Evolutionary conservation across 2,329 filamentous ascomycete genomes (phyloP), one percentile per base, ranked within the genome.

Genomic region (Pleomassaria siparia): DNA sequence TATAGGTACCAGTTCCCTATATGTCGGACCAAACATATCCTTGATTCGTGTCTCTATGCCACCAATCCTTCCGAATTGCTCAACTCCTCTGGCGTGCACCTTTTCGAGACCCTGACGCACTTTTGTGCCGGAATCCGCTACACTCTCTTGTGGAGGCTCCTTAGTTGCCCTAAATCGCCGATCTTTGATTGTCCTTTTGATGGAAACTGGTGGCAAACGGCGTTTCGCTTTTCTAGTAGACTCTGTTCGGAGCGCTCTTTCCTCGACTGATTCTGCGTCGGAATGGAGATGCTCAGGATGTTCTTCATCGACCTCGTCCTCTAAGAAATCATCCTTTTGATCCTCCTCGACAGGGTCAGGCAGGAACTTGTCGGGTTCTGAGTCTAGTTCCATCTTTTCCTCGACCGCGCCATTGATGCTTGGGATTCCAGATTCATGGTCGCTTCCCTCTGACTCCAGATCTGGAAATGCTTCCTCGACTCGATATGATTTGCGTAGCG

Each of bases 21-120:
- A 60, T 21, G 72, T 73, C 2, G 76, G 72, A 4, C 81, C 81
- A 64, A 80, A 82, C 1, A 77, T 70, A 43, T 76, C 66, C 49
- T 72, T 74, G 47, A 79, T 59, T 43, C 77, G 72, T n/a, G 71
- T 65, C 35, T 70, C 63, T 42, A 64, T 60, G 2, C 66, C 65
- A 20, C 63, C 46, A 42, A 58, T 64, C 22, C 59, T 62, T 24
- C 56, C 58, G 52, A 64, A 68, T 18, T 70, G 64, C 1, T 59
- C 56, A 12, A 67, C 47, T 26, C 64, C 66, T 44, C 66, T 59
- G 12, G 58, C 54, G 3, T 60, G 60, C 18, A 58, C 37, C 20
- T 55, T 54, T 21, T 43, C 37, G 28, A 48, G 28, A 13, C 40
- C 46, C 41, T 43, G 53, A 26, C 39, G 51, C 2, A 58, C 47